Base-by-base conservation (phyloP, 2,329 filamentous ascomycete genomes). In the Colletotrichum sp. region DNA sequence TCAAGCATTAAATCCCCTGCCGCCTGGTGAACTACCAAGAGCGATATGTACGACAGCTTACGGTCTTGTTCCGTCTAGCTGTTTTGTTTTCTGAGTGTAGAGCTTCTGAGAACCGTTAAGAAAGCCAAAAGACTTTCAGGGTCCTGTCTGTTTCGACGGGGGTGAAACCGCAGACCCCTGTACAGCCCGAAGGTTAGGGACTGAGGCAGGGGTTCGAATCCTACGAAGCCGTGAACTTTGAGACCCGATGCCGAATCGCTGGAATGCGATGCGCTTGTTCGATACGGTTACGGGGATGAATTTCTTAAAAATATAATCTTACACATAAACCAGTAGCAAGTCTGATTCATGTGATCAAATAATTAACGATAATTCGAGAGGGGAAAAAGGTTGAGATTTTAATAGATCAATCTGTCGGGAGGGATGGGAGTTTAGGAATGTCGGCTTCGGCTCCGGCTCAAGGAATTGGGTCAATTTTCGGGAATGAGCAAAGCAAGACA, bases 371-470 rank as follows among this genome's bases (percentile, higher is more conserved):
- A 21, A 13, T 13, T 52, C 10, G 6, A 52, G 43, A 21, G 43
- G 10, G 43, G 10, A 6, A 52, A 52, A 52, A 21, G 43, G n/a
- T 21, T 10, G n/a, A 52, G 12, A 52, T 6, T 48, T n/a, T 48
- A 13, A 4, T 24, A 52, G 43, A 52, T 21, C 6, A 52, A 21
- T 59, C 21, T 59, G 24, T 30, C 16, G 63, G 34, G 13, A 61
- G 60, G 21, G 16, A 36, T n/a, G 16, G 36, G 9, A 26, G 21
- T 34, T 30, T 30, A 10, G 21, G 4, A 6, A 7, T 28, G 52
- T 10, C 7, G 52, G 13, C 30, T 43, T 71, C 71, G 71, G 71
- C 72, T 71, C 68, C 72, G 72, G 67, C 43, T 71, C 9, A 48
- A 48, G 34, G 71, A 55, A 18, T 59, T 7, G 26, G 18, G 28